These are phyloP conservation scores for Cladosporium sp. DNA, from an alignment of 2,329 filamentous ascomycete species.

Conservation along the genomic window DNA sequence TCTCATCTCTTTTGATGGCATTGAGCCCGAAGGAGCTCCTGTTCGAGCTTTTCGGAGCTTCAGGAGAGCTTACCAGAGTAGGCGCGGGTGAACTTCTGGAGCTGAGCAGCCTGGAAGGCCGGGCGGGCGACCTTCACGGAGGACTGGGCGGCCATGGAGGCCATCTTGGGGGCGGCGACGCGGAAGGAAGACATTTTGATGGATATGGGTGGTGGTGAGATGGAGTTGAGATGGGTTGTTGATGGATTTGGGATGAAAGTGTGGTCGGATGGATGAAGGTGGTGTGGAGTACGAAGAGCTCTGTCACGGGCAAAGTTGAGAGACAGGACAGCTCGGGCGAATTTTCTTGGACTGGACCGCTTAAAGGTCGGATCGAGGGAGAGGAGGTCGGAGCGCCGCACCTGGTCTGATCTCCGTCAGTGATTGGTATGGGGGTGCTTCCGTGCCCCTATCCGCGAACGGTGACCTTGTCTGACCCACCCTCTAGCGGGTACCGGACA, in stretches of 20 bases:
- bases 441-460: conserved; percentile 18
- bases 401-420: conserved; percentile 22
- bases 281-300: conserved; percentile 28
- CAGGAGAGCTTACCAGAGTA: conserved; percentile 64
- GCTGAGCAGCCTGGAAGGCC: conserved; percentile 52
- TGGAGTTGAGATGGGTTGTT: conserved; percentile 25
- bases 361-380: conserved; percentile 30
- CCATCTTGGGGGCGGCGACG: conserved; percentile 76
- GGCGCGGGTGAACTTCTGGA: conserved; percentile 68
- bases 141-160: conserved; percentile 66
- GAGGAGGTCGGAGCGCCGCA: conserved; percentile 28
- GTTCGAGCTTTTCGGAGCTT: conserved; percentile 24
- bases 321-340: conserved; percentile 28
- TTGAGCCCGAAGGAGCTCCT: conserved; percentile 22
- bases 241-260: conserved; percentile 32
- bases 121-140: conserved; percentile 77
- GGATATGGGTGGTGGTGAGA: conserved; percentile 49
- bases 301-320: conserved; percentile 35
- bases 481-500: conserved; percentile 14
- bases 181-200: conserved; percentile 73
- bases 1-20: conserved; percentile 16
- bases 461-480: conserved; percentile 21
- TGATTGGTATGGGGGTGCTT: conserved; percentile 28
- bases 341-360: conserved; percentile 32
- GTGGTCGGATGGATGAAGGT: conserved; percentile 30